phyloP scores from a whole-genome alignment of 345 rosid species.

The Physaria fendleri region DNA sequence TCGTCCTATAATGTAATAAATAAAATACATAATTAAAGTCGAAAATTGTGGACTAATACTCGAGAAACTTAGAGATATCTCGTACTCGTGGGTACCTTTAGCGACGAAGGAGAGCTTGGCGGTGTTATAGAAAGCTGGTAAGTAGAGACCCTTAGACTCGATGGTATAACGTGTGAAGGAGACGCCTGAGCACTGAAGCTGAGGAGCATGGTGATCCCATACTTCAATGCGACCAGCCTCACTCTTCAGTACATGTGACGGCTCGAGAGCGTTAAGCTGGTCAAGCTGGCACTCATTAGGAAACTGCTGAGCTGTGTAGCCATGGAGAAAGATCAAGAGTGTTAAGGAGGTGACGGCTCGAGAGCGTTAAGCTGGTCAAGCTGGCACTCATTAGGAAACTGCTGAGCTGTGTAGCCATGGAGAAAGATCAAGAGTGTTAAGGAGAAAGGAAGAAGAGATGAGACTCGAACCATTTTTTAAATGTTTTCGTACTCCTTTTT shows the following conservation, averaged over 20 bases:
- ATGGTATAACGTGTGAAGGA: constrained; percentile 37
- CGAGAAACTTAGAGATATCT: neutral
- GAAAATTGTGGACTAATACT: neutral
- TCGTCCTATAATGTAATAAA: constrained; percentile 24
- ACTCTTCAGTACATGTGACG: constrained; percentile 34
- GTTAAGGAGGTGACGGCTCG: constrained; percentile 46
- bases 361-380: constrained; percentile 43
- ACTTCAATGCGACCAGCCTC: constrained; percentile 56
- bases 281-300: constrained; percentile 47
- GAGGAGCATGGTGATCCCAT: constrained; percentile 49
- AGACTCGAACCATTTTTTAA: constrained; percentile 23
- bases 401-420: constrained; percentile 37
- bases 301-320: constrained; percentile 36
- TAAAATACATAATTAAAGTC: neutral
- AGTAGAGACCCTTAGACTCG: constrained; percentile 46
- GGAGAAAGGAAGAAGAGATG: constrained; percentile 31
- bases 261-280: constrained; percentile 43
- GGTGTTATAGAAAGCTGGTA: constrained; percentile 41
- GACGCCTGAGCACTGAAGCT: constrained; percentile 58
- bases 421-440: constrained; percentile 38
- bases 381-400: constrained; percentile 42
- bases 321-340: constrained; percentile 37
- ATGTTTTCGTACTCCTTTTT: no score
- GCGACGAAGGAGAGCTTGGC: constrained; percentile 47
- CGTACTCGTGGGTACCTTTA: constrained; percentile 28